Base-by-base conservation (phyloP, 345 rosid genomes). In the Eucalyptus marginata region DNA sequence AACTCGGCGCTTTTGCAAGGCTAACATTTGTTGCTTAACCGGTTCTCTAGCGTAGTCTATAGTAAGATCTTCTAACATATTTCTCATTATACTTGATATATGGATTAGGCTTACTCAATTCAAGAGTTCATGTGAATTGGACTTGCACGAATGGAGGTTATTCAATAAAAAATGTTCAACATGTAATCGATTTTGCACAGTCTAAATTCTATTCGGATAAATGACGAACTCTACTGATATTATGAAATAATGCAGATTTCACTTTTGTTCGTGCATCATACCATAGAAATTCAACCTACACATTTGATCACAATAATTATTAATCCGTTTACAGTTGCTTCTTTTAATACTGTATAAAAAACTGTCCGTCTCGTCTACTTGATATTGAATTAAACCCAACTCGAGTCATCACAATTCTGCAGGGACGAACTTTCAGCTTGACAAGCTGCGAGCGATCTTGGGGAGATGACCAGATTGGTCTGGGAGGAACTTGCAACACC, bases 341-440 rank as follows among this genome's bases (percentile, higher is more conserved):
- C 15, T 68, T 68, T 9, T 16, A 31, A 33, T 4, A 31, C 3
- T 68, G 4, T 1, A 4, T 68, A 16, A 33, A 40, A 68, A 31
- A 31, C 2, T 33, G 7, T 68, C 43, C 0, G 1, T 68, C 43
- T 68, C 44, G 3, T 33, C 10, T 31, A 31, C 10, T 68, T 33
- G 80, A 68, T 8, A 16, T 33, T 17, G 80, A 68, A 33, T 66
- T 68, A 16, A 68, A 15, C 22, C 43, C 22, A 68, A 17, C 44
- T 68, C 4, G 44, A 68, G 24, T 66, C 79, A 90, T 66, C 1
- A 94, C 92, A 27, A 94, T 71, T 7, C 83, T 40, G 31, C 93
- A 90, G 52, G 52, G 79, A n/a, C 20, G 11, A 66, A 31, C 17
- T 66, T 66, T 66, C 40, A 66, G 10, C 1, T n/a, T 9, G 71